Evolutionary conservation across 371 early-diverging fungal genomes (phyloP), one percentile per base, ranked within the genome.

Genomic region (Mortierella sp.): DNA sequence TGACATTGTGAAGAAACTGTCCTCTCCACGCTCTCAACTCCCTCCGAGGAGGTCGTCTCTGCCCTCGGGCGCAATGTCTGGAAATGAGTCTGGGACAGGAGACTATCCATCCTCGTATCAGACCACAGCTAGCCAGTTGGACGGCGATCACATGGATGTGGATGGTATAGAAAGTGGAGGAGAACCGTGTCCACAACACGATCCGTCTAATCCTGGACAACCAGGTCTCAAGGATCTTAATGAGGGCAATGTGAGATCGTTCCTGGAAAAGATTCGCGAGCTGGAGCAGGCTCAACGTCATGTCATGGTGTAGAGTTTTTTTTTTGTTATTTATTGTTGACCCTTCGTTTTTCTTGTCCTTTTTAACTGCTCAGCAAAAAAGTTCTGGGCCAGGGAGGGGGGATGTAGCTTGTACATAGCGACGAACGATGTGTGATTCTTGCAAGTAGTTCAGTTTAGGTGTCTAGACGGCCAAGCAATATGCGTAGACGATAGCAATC

Each of bases 211-310:
- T 16, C 62, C 23, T 1, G 39, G 27, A 7, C 52, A 45, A n/a
- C 41, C 50, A 14, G 48, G 41, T 27, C 52, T 74, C 42, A 64
- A 58, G n/a, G 76, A 65, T 0, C 24, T 74, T 54, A 74, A 68
- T 30, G 76, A 74, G 27, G 58, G 69, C 53, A 74, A 74, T 48
- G 65, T 74, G 21, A 65, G 76, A 18, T 68, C 76, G 7, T 74
- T 74, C 43, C 45, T 74, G 21, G 76, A 74, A 57, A 68, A 61
- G 58, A 68, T 74, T 10, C 68, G 69, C 10, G 69, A 68, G 27
- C 46, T 74, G 16, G 76, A 74, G 54, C 76, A 58, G 14, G 51
- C 49, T 8, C 68, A 64, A 52, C 67, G 57, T 1, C 60, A 63
- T 7, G 27, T 63, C 24, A 38, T 51, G 14, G 61, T 34, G 10